These are phyloP conservation scores for Pelargonium citronellum DNA, from an alignment of 441 rosid genomes.

Conservation along the genomic window DNA sequence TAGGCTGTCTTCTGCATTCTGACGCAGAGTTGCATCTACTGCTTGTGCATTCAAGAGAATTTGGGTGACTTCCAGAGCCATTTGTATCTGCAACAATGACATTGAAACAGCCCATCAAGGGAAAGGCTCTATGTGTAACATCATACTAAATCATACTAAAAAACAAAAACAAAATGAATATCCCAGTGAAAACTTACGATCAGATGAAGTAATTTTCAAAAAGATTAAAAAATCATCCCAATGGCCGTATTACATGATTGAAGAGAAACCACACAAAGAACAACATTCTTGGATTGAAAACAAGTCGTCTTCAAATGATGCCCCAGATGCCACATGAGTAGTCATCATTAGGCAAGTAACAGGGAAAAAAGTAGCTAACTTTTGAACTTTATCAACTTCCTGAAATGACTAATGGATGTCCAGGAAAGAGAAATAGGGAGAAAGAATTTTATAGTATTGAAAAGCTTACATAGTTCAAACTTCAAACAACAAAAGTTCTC, in stretches of 20 bases:
- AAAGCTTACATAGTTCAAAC: no score
- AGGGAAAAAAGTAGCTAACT: no score
- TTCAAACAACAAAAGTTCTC: no score
- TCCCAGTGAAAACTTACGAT: background rate
- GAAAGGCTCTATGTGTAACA: background rate
- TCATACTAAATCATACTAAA: conserved; percentile 4
- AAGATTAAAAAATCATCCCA: background rate
- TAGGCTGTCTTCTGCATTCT: conserved; percentile 9
- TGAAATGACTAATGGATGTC: no score
- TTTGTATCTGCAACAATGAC: background rate
- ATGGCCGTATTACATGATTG: background rate
- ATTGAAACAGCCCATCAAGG: background rate
- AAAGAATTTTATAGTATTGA: no score
- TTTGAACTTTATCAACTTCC: no score
- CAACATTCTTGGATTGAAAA: no score
- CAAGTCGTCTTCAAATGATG: background rate
- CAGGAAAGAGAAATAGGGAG: no score
- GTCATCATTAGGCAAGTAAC: no score
- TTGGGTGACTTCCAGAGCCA: background rate
- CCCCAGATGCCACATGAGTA: background rate
- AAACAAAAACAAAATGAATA: background rate
- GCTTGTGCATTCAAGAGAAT: conserved; percentile 13
- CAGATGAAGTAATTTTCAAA: background rate
- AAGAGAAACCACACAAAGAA: background rate
- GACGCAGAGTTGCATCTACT: conserved; percentile 8